Base-by-base conservation (phyloP, 139 green algal species). In the Edaphochlamys debaryana region DNA sequence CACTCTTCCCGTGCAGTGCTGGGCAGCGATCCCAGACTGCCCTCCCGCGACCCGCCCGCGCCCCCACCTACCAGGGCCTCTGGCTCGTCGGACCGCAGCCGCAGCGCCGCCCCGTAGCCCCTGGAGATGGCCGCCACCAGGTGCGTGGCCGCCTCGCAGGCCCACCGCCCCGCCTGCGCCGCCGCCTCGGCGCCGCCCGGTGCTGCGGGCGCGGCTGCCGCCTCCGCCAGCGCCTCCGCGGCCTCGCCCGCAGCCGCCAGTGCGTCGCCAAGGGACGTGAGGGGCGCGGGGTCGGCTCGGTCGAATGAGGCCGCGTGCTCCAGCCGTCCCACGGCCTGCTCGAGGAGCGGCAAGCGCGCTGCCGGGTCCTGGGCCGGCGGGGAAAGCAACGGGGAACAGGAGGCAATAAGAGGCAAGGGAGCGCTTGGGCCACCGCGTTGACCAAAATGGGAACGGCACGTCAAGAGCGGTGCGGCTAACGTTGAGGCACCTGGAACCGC, bases 61-160 rank as follows among this genome's bases (percentile, higher is more conserved):
- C n/a, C n/a, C n/a, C n/a, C n/a, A n/a, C 64, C n/a, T 56, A 92
- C 85, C 60, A 93, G 79, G n/a, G 92, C 93, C 54, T 97, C 92
- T 11, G 84, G n/a, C 58, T 90, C 75, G 25, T 37, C 38, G 2
- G 68, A 38, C 30, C 85, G 82, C 38, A 96, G 87, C 11, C 84
- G 86, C 82, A 97, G 88, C 20, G 93, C 93, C 2, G 80, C 87
- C 0, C 37, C 41, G 77, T 95, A 98, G 0, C 94, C 94, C 41
- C 95, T 81, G 2, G 82, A 38, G 37, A 94, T 40, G 0, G 94
- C 94, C 8, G 73, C 50, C 17, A 85, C 54, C 58, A 81, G 30
- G 58, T 81, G 75, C 0, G 5, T 30, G 40, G 0, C 40, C 7
- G 75, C 75, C 40, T 42, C 42, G 60, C 60, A 30, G 30, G 30